A percentile compares a stretch with the other conserved stretches of the same genome.
These are phyloP conservation scores for Gymnopilus dilepis DNA, from an alignment of 768 basidiomycete species.

Conservation along the genomic window DNA sequence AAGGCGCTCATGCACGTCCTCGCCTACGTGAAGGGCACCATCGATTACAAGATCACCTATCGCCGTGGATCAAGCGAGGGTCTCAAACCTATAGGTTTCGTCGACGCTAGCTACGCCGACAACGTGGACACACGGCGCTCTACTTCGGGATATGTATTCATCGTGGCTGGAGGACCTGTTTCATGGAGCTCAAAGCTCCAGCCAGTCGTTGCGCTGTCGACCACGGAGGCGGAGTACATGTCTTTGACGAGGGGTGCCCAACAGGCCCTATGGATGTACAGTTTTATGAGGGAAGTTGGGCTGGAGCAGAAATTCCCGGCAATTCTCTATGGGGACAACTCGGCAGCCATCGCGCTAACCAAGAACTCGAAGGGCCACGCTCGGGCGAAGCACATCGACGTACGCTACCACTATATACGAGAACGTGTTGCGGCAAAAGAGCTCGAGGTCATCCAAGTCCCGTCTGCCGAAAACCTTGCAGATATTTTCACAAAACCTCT, in stretches of 20 bases:
- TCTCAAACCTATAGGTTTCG: slow-evolving; percentile 19
- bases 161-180: slow-evolving; percentile 31
- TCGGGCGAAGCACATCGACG: slow-evolving; percentile 18
- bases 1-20: slow-evolving; percentile 23
- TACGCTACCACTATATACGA: slow-evolving; percentile 14
- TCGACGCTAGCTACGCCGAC: slow-evolving; percentile 30
- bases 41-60: slow-evolving; percentile 16
- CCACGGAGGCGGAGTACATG: no score
- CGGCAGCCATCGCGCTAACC: slow-evolving; percentile 1
- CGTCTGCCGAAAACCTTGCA: slow-evolving; percentile 9
- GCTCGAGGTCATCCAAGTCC: slow-evolving; percentile 3
- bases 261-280: slow-evolving; percentile 38
- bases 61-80: slow-evolving; percentile 7
- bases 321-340: slow-evolving; percentile 35
- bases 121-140: slow-evolving; percentile 31
- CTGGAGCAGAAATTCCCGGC: slow-evolving; percentile 20
- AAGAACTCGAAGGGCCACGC: slow-evolving; percentile 5
- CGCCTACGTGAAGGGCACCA: slow-evolving; percentile 19
- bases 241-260: slow-evolving; percentile 26
- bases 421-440: slow-evolving; percentile 3
- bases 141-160: slow-evolving; percentile 37
- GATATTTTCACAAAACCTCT: slow-evolving; percentile 7
- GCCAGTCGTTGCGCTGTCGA: slow-evolving; percentile 15
- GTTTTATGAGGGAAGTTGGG: slow-evolving; percentile 30
- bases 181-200: slow-evolving; percentile 39